Base-by-base conservation (phyloP, 208 protist genomes). In the Crithidia acanthocephali region DNA sequence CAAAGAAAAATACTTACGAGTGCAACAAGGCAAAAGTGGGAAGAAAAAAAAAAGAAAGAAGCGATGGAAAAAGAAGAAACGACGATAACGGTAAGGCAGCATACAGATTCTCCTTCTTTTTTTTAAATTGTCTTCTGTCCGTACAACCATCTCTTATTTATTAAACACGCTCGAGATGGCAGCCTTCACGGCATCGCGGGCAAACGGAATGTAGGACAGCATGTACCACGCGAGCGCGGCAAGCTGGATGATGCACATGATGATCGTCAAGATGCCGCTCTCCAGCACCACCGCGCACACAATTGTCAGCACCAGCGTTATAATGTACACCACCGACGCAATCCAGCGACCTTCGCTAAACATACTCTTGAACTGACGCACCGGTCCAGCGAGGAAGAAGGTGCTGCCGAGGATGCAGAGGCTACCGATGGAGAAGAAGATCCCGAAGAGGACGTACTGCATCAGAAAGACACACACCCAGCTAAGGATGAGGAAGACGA, bases 121-220 rank as follows among this genome's bases (percentile, higher is more conserved):
- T 10, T 32, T 7, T 33, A 10, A 32, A 8, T 32, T 56, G 10
- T 7, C 47, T 15, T 22, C 2, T 15, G 25, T 7, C 9, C 25
- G 22, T 20, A 32, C 20, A 16, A 55, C 50, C 11, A 61, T n/a
- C 18, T 47, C 33, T 45, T 63, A 63, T 55, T 56, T 63, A 37
- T 25, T 48, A 28, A 72, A 56, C 3, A 60, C 18, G 42, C 53
- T 70, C 16, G 32, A 60, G 27, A 70, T 44, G 8, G 78, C 81
- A 13, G 57, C 48, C 59, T 83, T 90, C 45, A 93, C 72, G 0
- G 70, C 74, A 57, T 87, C 76, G 20, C 90, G 81, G 15, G 87
- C 91, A 64, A 87, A 93, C 0, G 93, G 90, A 20, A 96, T 87
- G 78, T 97, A 97, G 6, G 88, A 94, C 18, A 97, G 56, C 15